These are phyloP conservation scores for Exophiala oligosperma DNA, from an alignment of 2,329 filamentous ascomycete species.

Conservation along the genomic window DNA sequence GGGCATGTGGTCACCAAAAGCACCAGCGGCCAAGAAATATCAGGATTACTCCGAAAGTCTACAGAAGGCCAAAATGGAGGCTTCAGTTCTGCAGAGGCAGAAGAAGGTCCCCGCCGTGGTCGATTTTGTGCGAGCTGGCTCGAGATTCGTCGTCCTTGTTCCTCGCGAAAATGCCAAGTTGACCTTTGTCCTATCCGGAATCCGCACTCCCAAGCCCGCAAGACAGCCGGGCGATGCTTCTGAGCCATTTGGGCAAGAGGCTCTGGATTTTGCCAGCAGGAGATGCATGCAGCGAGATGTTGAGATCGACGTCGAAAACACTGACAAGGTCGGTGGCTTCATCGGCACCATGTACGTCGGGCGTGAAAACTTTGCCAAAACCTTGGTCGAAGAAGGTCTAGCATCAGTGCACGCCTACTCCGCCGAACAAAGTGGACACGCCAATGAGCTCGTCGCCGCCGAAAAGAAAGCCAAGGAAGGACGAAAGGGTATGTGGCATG, in stretches of 20 bases:
- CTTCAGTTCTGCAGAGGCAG: slow-evolving; percentile 82
- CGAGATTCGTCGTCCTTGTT: slow-evolving; percentile 86
- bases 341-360: slow-evolving; percentile 93
- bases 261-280: slow-evolving; percentile 84
- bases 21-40: slow-evolving; percentile 78
- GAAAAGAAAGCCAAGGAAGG: slow-evolving; percentile 88
- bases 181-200: slow-evolving; percentile 90
- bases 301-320: slow-evolving; percentile 90
- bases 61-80: slow-evolving; percentile 93
- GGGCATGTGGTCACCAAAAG: slow-evolving; percentile 92
- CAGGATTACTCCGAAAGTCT: slow-evolving; percentile 87
- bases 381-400: slow-evolving; percentile 89
- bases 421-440: slow-evolving; percentile 91
- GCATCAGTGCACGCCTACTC: slow-evolving; percentile 93
- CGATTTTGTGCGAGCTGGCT: slow-evolving; percentile 97
- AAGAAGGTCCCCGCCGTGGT: slow-evolving; percentile 91
- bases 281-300: slow-evolving; percentile 92
- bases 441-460: slow-evolving; percentile 80
- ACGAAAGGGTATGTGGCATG: slow-evolving; percentile 84
- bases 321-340: slow-evolving; percentile 96
- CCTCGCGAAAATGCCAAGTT: slow-evolving; percentile 92
- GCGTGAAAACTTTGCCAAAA: slow-evolving; percentile 92
- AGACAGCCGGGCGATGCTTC: slow-evolving; percentile 76
- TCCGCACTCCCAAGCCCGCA: slow-evolving; percentile 85
- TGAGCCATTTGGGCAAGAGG: slow-evolving; percentile 94